Evolutionary conservation across 108 stramenopile genomes (phyloP).

Genomic region (Nitzschia putrida): DNA sequence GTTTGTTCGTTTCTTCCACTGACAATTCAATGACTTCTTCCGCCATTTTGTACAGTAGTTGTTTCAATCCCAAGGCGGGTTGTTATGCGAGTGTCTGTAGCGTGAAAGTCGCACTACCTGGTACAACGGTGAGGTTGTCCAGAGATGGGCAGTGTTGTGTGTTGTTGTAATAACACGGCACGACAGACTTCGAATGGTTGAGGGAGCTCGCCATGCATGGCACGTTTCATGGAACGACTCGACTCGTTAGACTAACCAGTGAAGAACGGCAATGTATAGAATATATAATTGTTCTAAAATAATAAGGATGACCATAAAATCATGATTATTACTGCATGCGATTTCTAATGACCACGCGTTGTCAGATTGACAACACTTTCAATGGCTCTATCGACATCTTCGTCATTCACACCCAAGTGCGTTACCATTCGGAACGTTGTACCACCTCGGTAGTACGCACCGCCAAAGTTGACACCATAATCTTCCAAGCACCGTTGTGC

Average conservation of each 20-base stretch:
- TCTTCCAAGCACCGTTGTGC: slow-evolving; percentile 33
- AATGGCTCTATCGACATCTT: slow-evolving; percentile 51
- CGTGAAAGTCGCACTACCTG: too few species aligned
- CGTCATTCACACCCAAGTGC: slow-evolving; percentile 71
- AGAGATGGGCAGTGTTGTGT: too few species aligned
- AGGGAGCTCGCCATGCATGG: too few species aligned
- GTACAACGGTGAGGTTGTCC: too few species aligned
- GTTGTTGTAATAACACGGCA: too few species aligned
- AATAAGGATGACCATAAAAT: too few species aligned
- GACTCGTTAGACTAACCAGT: too few species aligned
- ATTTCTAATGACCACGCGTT: neutral
- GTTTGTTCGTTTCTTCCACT: slow-evolving; percentile 82
- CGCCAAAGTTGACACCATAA: slow-evolving; percentile 64
- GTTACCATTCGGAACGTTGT: slow-evolving; percentile 70
- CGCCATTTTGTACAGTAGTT: slow-evolving; percentile 8
- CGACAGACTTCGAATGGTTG: too few species aligned
- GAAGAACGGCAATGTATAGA: too few species aligned
- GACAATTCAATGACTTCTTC: slow-evolving; percentile 82
- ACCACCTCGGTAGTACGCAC: slow-evolving; percentile 74
- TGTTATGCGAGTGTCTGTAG: neutral
- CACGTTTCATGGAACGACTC: too few species aligned
- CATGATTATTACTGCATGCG: too few species aligned
- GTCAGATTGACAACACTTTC: slow-evolving; percentile 42
- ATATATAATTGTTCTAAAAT: too few species aligned
- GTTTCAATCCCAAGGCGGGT: neutral